Percentiles rank a stretch among this genome's conserved stretches.
These are phyloP conservation scores for Botryotinia narcissicola DNA, from an alignment of 2,329 filamentous ascomycete species.

Conservation along the genomic window DNA sequence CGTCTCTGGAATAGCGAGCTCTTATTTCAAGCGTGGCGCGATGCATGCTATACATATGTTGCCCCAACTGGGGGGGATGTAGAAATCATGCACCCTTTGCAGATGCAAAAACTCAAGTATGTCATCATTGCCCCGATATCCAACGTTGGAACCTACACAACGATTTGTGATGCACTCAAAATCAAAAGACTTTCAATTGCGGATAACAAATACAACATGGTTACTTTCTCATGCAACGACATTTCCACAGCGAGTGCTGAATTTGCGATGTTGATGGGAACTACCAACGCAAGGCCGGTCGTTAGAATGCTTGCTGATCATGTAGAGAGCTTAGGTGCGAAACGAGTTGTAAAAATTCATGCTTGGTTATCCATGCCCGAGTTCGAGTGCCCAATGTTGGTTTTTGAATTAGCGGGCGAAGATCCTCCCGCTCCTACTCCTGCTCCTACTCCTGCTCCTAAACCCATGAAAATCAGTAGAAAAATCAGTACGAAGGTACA, in stretches of 20 bases:
- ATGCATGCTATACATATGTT: neutral
- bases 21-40: neutral
- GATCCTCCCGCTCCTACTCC: neutral
- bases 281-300: neutral
- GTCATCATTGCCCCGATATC: neutral
- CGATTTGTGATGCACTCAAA: neutral
- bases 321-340: neutral
- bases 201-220: neutral
- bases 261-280: neutral
- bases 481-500: neutral
- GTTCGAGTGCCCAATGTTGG: neutral
- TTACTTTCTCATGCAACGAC: neutral
- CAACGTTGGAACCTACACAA: neutral
- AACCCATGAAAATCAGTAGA: neutral
- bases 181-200: neutral
- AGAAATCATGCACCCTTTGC: neutral
- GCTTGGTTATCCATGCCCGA: neutral
- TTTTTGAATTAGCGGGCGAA: neutral
- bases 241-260: neutral
- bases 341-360: neutral
- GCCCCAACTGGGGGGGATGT: neutral
- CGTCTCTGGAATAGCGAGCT: slow-evolving; percentile 1
- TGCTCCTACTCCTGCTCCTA: neutral
- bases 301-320: neutral
- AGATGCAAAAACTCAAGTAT: neutral